A percentile compares a stretch with the other conserved stretches of the same genome.
These are phyloP conservation scores for Pholiota conissans DNA, from an alignment of 768 basidiomycete genomes.

Conservation along the genomic window DNA sequence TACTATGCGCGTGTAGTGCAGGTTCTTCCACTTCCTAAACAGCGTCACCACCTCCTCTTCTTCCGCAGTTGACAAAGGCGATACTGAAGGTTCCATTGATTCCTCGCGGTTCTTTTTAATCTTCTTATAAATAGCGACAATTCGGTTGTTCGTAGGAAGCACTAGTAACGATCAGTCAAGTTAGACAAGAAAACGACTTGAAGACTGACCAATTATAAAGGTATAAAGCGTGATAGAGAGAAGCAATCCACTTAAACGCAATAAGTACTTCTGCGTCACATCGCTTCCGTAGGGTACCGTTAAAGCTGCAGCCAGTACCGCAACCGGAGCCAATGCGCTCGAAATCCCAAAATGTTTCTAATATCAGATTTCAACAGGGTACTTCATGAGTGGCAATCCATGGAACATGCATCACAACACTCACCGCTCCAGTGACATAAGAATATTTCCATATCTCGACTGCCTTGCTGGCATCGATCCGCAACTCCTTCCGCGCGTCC, in stretches of 20 bases:
- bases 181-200: background rate
- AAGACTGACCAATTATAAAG: background rate
- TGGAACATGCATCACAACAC: too few species aligned
- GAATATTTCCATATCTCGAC: too few species aligned
- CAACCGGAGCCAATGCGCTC: too few species aligned
- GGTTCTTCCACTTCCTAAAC: slow-evolving; percentile 7
- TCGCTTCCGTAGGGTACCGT: background rate
- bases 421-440: too few species aligned
- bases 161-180: background rate
- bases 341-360: too few species aligned
- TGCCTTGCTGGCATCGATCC: too few species aligned
- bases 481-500: too few species aligned
- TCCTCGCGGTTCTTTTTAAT: background rate
- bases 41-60: slow-evolving; percentile 7
- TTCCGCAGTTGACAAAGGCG: background rate
- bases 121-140: slow-evolving; percentile 5
- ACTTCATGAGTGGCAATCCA: too few species aligned
- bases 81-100: background rate
- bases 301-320: slow-evolving; percentile 3
- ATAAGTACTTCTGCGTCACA: background rate
- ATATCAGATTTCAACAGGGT: too few species aligned
- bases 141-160: slow-evolving; percentile 10
- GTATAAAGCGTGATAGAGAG: background rate
- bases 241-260: background rate
- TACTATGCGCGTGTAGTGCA: slow-evolving; percentile 8